Evolutionary conservation across 495 filamentous ascomycete genomes (phyloP), one percentile per base, ranked within the genome.

Genomic region (Xylaria palmicola): DNA sequence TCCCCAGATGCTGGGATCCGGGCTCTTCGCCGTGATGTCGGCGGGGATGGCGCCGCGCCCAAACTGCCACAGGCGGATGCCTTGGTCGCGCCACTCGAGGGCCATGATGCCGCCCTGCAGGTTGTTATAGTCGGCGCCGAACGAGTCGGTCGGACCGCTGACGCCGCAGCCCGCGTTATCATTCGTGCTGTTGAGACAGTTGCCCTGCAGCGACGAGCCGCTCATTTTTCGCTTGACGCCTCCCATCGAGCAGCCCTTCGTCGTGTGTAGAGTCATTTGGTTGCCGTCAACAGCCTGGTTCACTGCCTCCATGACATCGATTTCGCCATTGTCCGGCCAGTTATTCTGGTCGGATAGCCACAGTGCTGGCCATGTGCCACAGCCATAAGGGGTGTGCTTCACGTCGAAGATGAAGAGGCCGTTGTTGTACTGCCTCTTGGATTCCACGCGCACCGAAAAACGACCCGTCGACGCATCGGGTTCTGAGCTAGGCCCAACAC

Each of bases 221-320:
- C 72, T 69, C 72, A 78, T 75, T 32, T 74, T 66, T 32, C 79
- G 65, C 70, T 79, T 74, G 26, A 75, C 71, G 60, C 75, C 67
- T 20, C 64, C 56, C 75, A 89, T 84, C 27, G 71, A 71, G 77
- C 88, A 92, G 47, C 77, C 79, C 9, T 77, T 65, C 47, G 76
- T 78, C 36, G 87, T 90, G 77, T 90, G 88, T 4, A 90, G 78
- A 40, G 86, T 82, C 79, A 90, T 85, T 36, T 81, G 75, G 71
- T 89, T 88, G 29, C 73, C 72, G 34, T 74, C 65, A 13, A 76
- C 69, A 19, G 66, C 71, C 26, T 73, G 66, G 76, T 89, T 88
- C 51, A 86, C 86, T 39, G 86, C 84, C 71, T 91, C 88, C 74
- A 92, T 87, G 47, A 91, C 80, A 59, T 91, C 88, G 65, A 90